Percentiles rank a stretch among this genome's conserved stretches.
Evolutionary conservation across 768 basidiomycete genomes (phyloP).

Genomic region (Russula foetens): DNA sequence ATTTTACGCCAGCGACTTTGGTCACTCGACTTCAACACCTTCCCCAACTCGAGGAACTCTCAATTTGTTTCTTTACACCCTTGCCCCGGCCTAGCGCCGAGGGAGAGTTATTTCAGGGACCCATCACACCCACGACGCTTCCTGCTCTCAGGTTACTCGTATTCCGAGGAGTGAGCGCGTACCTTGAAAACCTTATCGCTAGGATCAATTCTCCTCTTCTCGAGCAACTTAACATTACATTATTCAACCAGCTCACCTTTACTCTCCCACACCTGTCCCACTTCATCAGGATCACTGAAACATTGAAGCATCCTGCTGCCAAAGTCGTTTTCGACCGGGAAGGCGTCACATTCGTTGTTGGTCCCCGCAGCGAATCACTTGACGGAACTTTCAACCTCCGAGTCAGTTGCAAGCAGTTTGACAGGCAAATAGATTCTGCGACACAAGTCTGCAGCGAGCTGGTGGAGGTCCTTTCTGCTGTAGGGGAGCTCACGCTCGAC

Average conservation of each 20-base stretch:
- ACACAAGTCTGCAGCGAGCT: neutral
- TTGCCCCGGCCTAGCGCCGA: neutral
- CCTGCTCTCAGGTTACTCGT: neutral
- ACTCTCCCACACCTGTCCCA: neutral
- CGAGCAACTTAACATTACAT: neutral
- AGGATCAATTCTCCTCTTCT: neutral
- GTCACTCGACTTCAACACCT: neutral
- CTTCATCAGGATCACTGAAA: neutral
- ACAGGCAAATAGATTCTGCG: neutral
- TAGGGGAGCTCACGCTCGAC: neutral
- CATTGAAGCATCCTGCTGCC: neutral
- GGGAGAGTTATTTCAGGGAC: no score
- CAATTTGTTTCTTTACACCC: neutral
- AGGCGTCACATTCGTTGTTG: neutral
- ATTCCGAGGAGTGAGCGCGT: neutral
- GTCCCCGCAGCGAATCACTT: neutral
- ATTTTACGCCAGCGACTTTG: no score
- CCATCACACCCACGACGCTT: neutral
- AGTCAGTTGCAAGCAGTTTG: neutral
- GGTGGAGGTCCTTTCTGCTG: neutral
- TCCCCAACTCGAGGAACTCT: conserved; percentile 1
- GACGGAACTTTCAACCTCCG: neutral
- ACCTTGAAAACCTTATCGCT: neutral
- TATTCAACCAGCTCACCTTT: neutral
- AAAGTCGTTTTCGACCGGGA: neutral